Evolutionary conservation across 1,139 yeast genomes (phyloP).

Genomic region (Wickerhamomyces sp.): DNA sequence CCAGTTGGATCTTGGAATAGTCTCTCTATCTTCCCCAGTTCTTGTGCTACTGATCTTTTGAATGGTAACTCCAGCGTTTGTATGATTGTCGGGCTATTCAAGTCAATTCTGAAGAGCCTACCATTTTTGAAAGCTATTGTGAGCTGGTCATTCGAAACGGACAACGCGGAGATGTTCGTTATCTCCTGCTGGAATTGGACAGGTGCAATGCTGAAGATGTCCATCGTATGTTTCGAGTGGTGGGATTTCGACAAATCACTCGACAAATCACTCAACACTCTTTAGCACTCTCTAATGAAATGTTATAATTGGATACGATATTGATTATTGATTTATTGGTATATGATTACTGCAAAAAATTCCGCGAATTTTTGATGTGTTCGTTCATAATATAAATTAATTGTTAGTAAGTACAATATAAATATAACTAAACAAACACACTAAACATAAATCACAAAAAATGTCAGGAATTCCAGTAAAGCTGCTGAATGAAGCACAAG

Average conservation of each 20-base stretch:
- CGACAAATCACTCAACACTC: no score
- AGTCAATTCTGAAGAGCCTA: constrained; percentile 45
- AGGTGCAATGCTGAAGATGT: constrained; percentile 35
- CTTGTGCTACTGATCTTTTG: constrained; percentile 19
- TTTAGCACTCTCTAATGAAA: no score
- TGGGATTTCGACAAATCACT: no score
- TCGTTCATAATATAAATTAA: no score
- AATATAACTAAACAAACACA: not conserved
- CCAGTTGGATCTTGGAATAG: constrained; percentile 48
- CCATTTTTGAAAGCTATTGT: constrained; percentile 43
- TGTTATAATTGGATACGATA: no score
- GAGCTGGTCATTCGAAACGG: constrained; percentile 45
- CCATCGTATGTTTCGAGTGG: no score
- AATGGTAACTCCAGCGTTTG: constrained; percentile 29
- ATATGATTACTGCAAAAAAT: no score
- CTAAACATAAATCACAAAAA: constrained; percentile 8
- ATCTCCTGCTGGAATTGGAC: constrained; percentile 54
- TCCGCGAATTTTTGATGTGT: no score
- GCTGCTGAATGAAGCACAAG: constrained; percentile 83
- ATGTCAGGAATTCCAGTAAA: constrained; percentile 76
- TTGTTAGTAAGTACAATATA: no score
- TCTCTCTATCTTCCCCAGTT: constrained; percentile 29
- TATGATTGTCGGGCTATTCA: constrained; percentile 51
- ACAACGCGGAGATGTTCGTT: constrained; percentile 37
- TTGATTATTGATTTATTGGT: no score